Percentiles rank a stretch among this genome's conserved stretches.
phyloP scores from a whole-genome alignment of 495 filamentous ascomycete species.

The Penicillium odoratum region DNA sequence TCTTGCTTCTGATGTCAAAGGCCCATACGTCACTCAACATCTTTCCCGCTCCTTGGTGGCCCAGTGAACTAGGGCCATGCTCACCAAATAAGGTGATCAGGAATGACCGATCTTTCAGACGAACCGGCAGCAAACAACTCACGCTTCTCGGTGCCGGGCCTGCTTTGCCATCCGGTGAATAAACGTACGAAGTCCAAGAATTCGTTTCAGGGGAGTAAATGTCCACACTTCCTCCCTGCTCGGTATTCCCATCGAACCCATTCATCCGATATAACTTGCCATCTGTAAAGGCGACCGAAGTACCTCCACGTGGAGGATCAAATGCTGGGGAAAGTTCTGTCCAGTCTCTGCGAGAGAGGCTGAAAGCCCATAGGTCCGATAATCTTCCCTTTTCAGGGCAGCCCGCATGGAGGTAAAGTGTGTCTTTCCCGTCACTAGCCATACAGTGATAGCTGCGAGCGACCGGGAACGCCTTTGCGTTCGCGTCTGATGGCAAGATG shows the following conservation, averaged over 20 bases:
- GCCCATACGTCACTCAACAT: conserved; percentile 74
- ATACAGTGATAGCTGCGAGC: conserved; percentile 51
- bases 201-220: conserved; percentile 39
- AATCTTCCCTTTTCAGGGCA: conserved; percentile 58
- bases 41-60: conserved; percentile 65
- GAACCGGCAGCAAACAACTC: conserved; percentile 42
- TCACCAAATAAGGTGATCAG: conserved; percentile 72
- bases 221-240: conserved; percentile 67
- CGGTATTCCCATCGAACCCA: conserved; percentile 65
- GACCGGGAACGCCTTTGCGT: conserved; percentile 28
- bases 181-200: conserved; percentile 46
- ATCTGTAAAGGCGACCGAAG: conserved; percentile 57
- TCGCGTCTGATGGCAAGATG: conserved; percentile 19
- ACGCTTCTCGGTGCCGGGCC: conserved; percentile 46
- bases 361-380: conserved; percentile 72
- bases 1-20: conserved; percentile 59
- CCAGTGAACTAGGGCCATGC: conserved; percentile 56
- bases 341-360: conserved; percentile 59
- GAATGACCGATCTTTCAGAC: conserved; percentile 53
- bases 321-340: conserved; percentile 60
- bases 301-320: conserved; percentile 59
- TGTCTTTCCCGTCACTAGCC: conserved; percentile 49
- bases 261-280: conserved; percentile 69
- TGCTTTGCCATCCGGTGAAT: conserved; percentile 46
- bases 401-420: conserved; percentile 71